A percentile compares a stretch with the other conserved stretches of the same genome.
Conservation (phyloP, 169 alveolate species). For the Theileria parva region DNA sequence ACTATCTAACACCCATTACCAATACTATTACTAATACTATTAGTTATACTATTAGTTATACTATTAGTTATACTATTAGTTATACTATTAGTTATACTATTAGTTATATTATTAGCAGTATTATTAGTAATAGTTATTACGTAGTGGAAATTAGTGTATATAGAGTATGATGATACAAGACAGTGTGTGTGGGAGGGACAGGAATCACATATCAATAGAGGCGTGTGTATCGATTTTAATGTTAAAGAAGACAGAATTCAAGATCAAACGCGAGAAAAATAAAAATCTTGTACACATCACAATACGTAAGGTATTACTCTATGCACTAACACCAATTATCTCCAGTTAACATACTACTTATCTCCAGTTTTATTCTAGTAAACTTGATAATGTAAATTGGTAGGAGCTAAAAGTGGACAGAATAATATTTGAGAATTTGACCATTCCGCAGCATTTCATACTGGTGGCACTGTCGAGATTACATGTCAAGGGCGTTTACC, state of each 20-base stretch:
- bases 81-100: no score
- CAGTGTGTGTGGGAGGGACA: constrained; percentile 24
- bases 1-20: no score
- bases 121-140: no score
- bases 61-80: no score
- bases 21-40: no score
- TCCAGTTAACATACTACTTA: no score
- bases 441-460: constrained; percentile 46
- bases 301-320: not conserved
- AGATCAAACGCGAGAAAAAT: not conserved
- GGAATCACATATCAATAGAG: constrained; percentile 18
- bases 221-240: constrained; percentile 22
- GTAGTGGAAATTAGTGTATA: not conserved
- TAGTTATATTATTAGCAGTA: no score
- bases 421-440: constrained; percentile 30
- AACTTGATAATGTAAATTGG: no score
- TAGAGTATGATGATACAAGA: constrained; percentile 20
- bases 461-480: constrained; percentile 44
- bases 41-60: no score
- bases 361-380: no score
- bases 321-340: no score
- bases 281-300: not conserved
- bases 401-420: not conserved
- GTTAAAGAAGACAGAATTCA: constrained; percentile 3
- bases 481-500: constrained; percentile 51